phyloP scores from a whole-genome alignment of 2,329 filamentous ascomycete genomes.

The Fusarium algeriense region DNA sequence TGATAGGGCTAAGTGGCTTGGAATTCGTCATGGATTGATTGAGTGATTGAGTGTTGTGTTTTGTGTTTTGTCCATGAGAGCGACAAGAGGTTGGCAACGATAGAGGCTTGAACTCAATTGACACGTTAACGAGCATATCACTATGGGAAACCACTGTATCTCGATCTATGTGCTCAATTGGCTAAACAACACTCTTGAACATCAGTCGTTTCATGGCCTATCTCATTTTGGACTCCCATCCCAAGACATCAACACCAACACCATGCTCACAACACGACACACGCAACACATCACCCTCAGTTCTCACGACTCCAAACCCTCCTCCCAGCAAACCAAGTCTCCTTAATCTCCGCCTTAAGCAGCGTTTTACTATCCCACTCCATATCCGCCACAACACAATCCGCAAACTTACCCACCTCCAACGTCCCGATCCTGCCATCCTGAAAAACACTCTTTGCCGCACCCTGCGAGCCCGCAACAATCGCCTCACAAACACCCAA shows the following conservation, averaged over 20 bases:
- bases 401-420: constrained; percentile 64
- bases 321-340: constrained; percentile 67
- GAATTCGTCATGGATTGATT: constrained; percentile 3
- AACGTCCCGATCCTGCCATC: constrained; percentile 61
- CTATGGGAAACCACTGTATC: too few relatives aligned
- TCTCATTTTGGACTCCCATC: constrained; percentile 19
- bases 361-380: constrained; percentile 62
- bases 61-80: not conserved
- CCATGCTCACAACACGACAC: not conserved
- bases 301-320: constrained; percentile 53
- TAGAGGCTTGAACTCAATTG: not conserved
- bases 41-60: too few relatives aligned
- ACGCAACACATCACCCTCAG: not conserved
- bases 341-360: constrained; percentile 58
- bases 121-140: not conserved
- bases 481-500: constrained; percentile 65
- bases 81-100: not conserved
- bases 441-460: constrained; percentile 67
- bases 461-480: constrained; percentile 63
- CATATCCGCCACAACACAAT: constrained; percentile 63
- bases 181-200: not conserved
- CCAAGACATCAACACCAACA: constrained; percentile 3
- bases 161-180: not conserved
- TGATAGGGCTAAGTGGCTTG: constrained; percentile 5
- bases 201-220: not conserved